phyloP scores from a whole-genome alignment of 2,329 filamentous ascomycete species.

The Verticillium tricorpus region DNA sequence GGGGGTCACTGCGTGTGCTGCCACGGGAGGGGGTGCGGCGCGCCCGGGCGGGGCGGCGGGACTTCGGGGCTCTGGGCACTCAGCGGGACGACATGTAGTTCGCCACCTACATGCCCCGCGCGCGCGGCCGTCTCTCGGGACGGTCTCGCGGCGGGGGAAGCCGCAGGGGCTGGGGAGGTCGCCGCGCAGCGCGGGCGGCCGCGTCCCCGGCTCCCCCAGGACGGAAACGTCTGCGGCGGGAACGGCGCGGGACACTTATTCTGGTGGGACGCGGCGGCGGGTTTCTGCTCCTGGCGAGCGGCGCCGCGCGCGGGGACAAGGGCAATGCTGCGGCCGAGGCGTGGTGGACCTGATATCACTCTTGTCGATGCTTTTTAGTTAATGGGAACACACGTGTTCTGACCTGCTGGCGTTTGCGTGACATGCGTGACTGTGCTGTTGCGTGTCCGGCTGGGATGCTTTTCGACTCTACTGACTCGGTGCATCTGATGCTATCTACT shows the following conservation, averaged over 20 bases:
- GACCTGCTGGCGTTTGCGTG: background rate
- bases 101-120: background rate
- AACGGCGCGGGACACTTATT: background rate
- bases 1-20: conserved; percentile 11
- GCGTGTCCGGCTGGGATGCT: background rate
- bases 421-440: background rate
- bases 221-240: background rate
- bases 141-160: background rate
- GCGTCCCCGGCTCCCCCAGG: background rate
- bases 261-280: background rate
- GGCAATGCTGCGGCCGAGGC: background rate
- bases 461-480: background rate
- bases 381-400: background rate
- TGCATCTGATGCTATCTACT: too few relatives aligned
- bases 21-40: background rate
- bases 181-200: background rate
- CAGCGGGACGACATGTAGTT: background rate
- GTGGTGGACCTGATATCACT: background rate
- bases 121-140: background rate
- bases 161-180: background rate
- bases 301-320: background rate
- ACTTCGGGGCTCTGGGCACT: background rate
- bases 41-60: background rate
- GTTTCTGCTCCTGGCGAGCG: background rate
- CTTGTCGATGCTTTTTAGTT: background rate